Evolutionary conservation across 2,329 filamentous ascomycete genomes (phyloP), one percentile per base, ranked within the genome.

Genomic region (Aspergillus neotritici): DNA sequence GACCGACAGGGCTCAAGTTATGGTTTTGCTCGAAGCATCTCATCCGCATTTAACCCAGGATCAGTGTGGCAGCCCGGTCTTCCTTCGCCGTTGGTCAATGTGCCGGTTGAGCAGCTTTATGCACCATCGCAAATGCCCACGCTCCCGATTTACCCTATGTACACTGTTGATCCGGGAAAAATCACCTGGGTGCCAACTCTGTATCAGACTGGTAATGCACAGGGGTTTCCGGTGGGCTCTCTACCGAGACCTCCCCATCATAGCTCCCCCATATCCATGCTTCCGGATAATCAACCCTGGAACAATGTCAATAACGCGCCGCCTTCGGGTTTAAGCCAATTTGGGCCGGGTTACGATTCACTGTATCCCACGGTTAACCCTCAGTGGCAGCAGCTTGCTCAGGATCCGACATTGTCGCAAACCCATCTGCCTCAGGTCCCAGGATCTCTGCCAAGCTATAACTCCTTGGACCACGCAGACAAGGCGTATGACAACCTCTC

Each of bases 401-500:
- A 46, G 31, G 21, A 37, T 12, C 44, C 48, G 34, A 13, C 40
- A 9, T 21, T 43, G 44, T 35, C 51, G 50, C 35, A 40, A 49
- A 31, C 37, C 45, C 8, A 17, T 44, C 11, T 37, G 43, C 12
- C 33, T 36, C 11, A 41, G 40, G 11, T 29, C 43, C 14, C 47
- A 48, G 25, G 51, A 58, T 25, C 35, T 9, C 21, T 43, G 25
- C 28, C 46, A 10, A 46, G 49, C 11, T 48, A 51, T 21, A 56
- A 53, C 34, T 51, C 58, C 16, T 40, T 65, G n/a, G 57, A 63
- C 31, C 57, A 60, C 13, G 55, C 58, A 15, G 49, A 50, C 5
- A 59, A 56, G 36, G 58, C 62, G 30, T 54, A 59, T 40, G 58
- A 61, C 16, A 50, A 42, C 15, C 49, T 68, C 14, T 60, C 60